Evolutionary conservation across 1,139 yeast genomes (phyloP).

Genomic region (Taiozyma sp.): DNA sequence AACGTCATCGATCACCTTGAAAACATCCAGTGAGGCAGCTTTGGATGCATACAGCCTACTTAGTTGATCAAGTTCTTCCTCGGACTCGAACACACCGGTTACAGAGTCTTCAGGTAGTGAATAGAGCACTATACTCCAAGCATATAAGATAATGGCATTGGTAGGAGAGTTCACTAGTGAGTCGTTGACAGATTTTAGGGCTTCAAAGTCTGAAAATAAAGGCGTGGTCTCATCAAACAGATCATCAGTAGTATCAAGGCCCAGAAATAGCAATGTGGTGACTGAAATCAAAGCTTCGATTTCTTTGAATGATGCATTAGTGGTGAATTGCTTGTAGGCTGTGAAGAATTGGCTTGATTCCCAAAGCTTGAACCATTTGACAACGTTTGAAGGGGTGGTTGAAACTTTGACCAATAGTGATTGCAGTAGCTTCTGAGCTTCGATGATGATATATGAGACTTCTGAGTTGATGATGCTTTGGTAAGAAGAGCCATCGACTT

Average conservation of each 20-base stretch:
- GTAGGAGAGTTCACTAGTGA: constrained; percentile 30
- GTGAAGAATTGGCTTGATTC: constrained; percentile 37
- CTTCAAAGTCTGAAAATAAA: constrained; percentile 39
- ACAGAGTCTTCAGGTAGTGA: constrained; percentile 25
- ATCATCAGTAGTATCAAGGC: constrained; percentile 45
- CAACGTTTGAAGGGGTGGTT: constrained; percentile 29
- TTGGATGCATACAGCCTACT: constrained; percentile 33
- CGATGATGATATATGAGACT: constrained; percentile 33
- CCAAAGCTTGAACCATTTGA: constrained; percentile 57
- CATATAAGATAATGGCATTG: constrained; percentile 53
- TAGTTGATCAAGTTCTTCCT: constrained; percentile 19
- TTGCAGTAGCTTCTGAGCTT: constrained; percentile 41
- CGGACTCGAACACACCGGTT: constrained; percentile 13
- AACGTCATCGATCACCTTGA: constrained; percentile 38
- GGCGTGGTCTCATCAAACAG: constrained; percentile 33
- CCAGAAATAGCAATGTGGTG: constrained; percentile 47
- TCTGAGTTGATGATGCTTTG: constrained; percentile 27
- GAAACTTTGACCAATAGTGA: constrained; percentile 34
- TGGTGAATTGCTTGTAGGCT: constrained; percentile 28
- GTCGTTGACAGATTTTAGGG: constrained; percentile 38
- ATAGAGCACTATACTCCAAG: constrained; percentile 68
- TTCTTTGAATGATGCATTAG: constrained; percentile 35
- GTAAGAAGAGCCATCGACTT: constrained; percentile 25
- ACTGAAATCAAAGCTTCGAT: constrained; percentile 46
- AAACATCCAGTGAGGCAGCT: constrained; percentile 45